Conservation (phyloP, 495 filamentous ascomycete species). For the Lasiosphaeria hispida region DNA sequence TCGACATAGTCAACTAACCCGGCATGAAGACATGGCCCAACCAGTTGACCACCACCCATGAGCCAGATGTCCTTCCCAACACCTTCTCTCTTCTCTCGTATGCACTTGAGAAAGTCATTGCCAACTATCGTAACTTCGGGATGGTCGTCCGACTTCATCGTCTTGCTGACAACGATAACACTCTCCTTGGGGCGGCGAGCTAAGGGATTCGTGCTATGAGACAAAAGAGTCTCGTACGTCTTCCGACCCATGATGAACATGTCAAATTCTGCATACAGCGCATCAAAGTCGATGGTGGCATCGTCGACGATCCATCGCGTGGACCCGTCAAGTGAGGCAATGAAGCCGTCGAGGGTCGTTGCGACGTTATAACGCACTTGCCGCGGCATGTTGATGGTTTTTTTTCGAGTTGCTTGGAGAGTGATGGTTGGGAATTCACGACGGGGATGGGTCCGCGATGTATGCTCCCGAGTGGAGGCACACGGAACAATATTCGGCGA, state of each 20-base stretch:
- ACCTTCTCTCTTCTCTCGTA: constrained; percentile 2
- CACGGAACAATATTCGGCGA: too few relatives aligned
- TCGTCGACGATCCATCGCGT: constrained; percentile 16
- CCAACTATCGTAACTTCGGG: constrained; percentile 8
- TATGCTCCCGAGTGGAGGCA: too few relatives aligned
- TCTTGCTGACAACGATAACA: constrained; percentile 7
- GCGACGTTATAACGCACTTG: constrained; percentile 18
- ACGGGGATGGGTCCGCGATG: too few relatives aligned
- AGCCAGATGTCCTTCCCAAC: constrained; percentile 18
- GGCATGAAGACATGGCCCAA: constrained; percentile 9
- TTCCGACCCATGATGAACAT: constrained; percentile 19
- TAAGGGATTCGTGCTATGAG: constrained; percentile 6
- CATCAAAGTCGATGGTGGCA: constrained; percentile 18
- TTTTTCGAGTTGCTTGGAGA: too few relatives aligned
- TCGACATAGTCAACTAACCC: constrained; percentile 20
- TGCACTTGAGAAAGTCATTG: neutral
- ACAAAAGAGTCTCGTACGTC: constrained; percentile 16
- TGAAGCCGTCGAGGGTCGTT: constrained; percentile 21
- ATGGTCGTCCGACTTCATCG: neutral
- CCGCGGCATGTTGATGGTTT: too few relatives aligned
- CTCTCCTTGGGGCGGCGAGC: neutral
- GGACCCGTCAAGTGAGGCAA: constrained; percentile 7
- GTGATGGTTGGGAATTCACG: too few relatives aligned
- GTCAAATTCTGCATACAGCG: constrained; percentile 13
- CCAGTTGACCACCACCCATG: constrained; percentile 21